Evolutionary conservation across 352 stramenopile genomes (phyloP), one percentile per base, ranked within the genome.

Genomic region (Globisporangium cystogenes): DNA sequence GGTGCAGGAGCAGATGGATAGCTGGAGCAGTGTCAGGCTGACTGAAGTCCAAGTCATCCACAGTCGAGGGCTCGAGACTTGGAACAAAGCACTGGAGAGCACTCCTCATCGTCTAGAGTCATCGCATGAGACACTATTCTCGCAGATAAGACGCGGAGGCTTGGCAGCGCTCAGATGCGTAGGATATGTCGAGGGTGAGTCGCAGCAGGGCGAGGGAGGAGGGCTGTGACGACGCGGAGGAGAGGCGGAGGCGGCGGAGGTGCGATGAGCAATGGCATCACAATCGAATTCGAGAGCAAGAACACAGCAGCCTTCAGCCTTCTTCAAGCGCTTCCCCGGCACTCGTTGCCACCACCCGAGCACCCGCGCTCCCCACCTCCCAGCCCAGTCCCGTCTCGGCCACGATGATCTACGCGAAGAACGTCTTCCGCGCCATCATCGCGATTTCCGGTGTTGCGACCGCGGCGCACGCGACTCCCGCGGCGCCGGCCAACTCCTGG

Each of bases 331-430:
- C 27, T 54, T 62, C 45, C 39, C 55, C 54, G 45, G 56, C 53
- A 45, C 57, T 33, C 47, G 43, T 43, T 59, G 45, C 50, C 60
- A 41, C 36, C 47, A 39, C 46, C 35, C 44, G 23, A 68, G 59
- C 55, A 60, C 59, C 51, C 48, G 59, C 48, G 51, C 63, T 68
- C 54, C 49, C 33, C 36, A 40, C 41, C 1, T 53, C 57, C 42
- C 27, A 58, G 33, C 46, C 55, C 42, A 51, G 60, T 61, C 52
- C 57, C 48, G 58, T 44, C 49, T 50, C 65, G 39, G 50, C 37
- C 59, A 65, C 44, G 50, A 83, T 82, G 74, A 80, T 84, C 61
- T 84, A 84, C 64, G 65, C 68, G 42, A 84, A 79, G 68, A 58
- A 65, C 47, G 52, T 79, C 52, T 79, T 84, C 57, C 71, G 67